Evolutionary conservation across 2,329 filamentous ascomycete genomes (phyloP), one percentile per base, ranked within the genome.

Genomic region (Ophiognomonia clavigignenti-juglandacearum): DNA sequence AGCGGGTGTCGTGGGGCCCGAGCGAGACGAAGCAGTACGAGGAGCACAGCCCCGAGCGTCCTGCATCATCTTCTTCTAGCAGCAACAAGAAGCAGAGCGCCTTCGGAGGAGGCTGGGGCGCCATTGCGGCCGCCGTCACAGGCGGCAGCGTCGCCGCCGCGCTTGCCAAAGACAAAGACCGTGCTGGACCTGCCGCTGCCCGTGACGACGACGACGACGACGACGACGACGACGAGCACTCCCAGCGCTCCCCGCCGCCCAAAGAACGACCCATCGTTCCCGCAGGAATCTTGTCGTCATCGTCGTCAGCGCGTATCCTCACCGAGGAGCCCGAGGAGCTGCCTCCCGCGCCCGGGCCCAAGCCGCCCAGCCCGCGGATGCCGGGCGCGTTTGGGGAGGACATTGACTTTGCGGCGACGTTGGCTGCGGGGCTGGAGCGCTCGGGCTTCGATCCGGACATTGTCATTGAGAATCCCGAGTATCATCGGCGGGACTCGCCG

Each of bases 401-500:
- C 55, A 66, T 85, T 8, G 81, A 82, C 43, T 88, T 89, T 54
- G 80, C 82, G 7, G 85, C 85, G 23, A 80, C 78, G 3, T 65
- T 88, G 39, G 83, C 84, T 48, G 86, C 84, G 39, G 83, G 82
- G 2, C 70, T 87, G 40, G 68, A 83, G 58, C 76, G 81, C n/a
- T 78, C 81, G 38, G 85, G 85, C 0, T 88, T 89, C 53, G 77
- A 87, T 57, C 79, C 83, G 4, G 76, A 85, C 34, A 80, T 88
- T 48, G 80, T 88, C 38, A 83, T 85, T 29, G 71, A 86, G 38
- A 75, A 88, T 55, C 77, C 80, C 0, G 68, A 64, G 1, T 88
- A 82, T 57, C 78, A 78, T 53, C 74, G 72, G 42, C 80, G 84
- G 23, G 75, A 80, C 44, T 85, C 82, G 1, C 80, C 83, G 7